Base-by-base conservation (phyloP, 192 early-diverging fungal species). In the Coemansia sp. region DNA sequence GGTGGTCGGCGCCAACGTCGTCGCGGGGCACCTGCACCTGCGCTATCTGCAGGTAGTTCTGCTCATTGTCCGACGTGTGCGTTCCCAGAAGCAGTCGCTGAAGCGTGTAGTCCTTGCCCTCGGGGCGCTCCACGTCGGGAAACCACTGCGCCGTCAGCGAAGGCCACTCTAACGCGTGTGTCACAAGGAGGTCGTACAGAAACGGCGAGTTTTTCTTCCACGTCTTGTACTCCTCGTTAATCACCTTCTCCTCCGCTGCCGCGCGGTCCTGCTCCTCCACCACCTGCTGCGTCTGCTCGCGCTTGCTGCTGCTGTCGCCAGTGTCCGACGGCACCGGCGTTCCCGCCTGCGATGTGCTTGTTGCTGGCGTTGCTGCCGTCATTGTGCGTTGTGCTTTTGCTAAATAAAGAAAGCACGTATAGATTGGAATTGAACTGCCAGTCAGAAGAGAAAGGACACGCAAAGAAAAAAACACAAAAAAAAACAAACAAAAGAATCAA, bases 171-270 rank as follows among this genome's bases (percentile, higher is more conserved):
- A 99, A 84, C n/a, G 97, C 96, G 71, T 99, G 97, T 13, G 97
- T 96, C 21, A 99, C 89, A 12, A 99, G 91, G 41, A 95, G 87
- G 83, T 99, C 97, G 77, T 99, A 99, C 21, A 99, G 89, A 71
- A 99, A 99, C 41, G 97, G 97, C 13, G 92, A 92, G 85, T 99
- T 99, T 86, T 99, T 99, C 76, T 99, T 99, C 97, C 97, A 99
- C 62, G 94, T 94, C 84, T 98, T 98, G 84, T 98, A 96, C 72
- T 98, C 95, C 81, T 96, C 94, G 72, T 95, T 95, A 61, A 95
- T 93, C 32, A 94, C 78, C 71, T 94, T 96, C 68, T 95, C 95
- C 66, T 91, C 83, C 19, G 76, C 76, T 1, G 76, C 78, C 26
- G 72, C 80, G 48, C 62, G 65, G 49, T 80, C 77, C 47, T 71